Conservation (phyloP, 1,139 yeast genomes). For the Tardiomyces blankii region DNA sequence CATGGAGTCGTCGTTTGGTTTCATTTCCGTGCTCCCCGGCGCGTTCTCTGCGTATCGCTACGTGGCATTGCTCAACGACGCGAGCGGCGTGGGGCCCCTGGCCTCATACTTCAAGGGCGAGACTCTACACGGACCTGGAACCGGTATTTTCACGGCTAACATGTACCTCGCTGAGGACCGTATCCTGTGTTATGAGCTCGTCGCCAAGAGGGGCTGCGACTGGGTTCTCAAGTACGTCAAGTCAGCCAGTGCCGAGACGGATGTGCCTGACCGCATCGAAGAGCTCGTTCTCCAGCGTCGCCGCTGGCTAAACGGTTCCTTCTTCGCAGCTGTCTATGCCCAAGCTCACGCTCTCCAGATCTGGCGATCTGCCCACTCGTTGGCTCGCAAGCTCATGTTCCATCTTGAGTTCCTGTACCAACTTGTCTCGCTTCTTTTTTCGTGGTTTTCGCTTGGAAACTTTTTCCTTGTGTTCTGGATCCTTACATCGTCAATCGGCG, state of each 20-base stretch:
- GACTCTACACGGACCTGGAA: slow-evolving; percentile 43
- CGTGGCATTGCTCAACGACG: slow-evolving; percentile 51
- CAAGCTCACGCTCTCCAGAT: slow-evolving; percentile 59
- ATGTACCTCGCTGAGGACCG: slow-evolving; percentile 85
- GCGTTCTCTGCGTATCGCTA: slow-evolving; percentile 81
- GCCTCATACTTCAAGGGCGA: slow-evolving; percentile 77
- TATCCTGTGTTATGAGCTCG: slow-evolving; percentile 70
- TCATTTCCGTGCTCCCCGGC: slow-evolving; percentile 74
- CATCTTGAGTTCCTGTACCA: slow-evolving; percentile 68
- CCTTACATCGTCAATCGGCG: slow-evolving; percentile 57
- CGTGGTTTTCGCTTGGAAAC: slow-evolving; percentile 73
- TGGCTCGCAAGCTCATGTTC: slow-evolving; percentile 47
- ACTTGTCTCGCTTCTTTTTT: slow-evolving; percentile 49
- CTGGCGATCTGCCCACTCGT: slow-evolving; percentile 59
- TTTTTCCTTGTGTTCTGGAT: slow-evolving; percentile 70
- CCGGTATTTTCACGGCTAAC: slow-evolving; percentile 68
- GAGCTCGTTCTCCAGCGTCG: slow-evolving; percentile 71
- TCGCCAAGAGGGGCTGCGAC: slow-evolving; percentile 51
- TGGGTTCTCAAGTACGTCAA: slow-evolving; percentile 66
- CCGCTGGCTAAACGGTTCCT: slow-evolving; percentile 79
- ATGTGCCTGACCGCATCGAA: slow-evolving; percentile 64
- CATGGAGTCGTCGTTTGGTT: slow-evolving; percentile 73
- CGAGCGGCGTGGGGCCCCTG: slow-evolving; percentile 57
- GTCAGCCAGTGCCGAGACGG: slow-evolving; percentile 72
- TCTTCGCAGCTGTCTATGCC: slow-evolving; percentile 72